phyloP scores from a whole-genome alignment of 2,329 filamentous ascomycete species.

The Lachnellula subtilissima region DNA sequence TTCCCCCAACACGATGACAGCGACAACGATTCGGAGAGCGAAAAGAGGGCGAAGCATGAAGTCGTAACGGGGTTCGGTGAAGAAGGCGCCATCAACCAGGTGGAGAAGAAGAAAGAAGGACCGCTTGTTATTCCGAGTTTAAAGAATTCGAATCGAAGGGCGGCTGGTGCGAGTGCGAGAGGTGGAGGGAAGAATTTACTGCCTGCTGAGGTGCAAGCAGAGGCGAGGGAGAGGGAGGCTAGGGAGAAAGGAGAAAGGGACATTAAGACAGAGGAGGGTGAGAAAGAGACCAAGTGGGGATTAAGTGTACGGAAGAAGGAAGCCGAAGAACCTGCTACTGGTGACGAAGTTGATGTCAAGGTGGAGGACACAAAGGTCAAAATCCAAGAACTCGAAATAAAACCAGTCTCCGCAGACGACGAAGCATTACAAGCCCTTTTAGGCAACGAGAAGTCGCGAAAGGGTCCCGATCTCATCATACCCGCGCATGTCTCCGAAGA shows the following conservation, averaged over 20 bases:
- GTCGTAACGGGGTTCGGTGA: constrained; percentile 47
- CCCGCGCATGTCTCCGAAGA: constrained; percentile 47
- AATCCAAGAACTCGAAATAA: constrained; percentile 25
- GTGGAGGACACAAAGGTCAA: constrained; percentile 13
- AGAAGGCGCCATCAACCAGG: constrained; percentile 38
- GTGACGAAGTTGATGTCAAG: constrained; percentile 17
- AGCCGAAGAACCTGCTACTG: constrained; percentile 24
- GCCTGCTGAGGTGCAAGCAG: constrained; percentile 49
- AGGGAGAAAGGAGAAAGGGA: constrained; percentile 31
- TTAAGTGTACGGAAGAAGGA: constrained; percentile 41
- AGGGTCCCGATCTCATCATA: constrained; percentile 49
- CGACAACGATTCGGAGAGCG: constrained; percentile 52
- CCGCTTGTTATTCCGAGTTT: constrained; percentile 54
- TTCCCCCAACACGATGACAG: constrained; percentile 59
- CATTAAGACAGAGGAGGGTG: constrained; percentile 33
- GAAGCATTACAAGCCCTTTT: constrained; percentile 66
- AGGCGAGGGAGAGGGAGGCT: constrained; percentile 33
- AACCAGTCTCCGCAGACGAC: constrained; percentile 44
- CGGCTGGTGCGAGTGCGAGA: constrained; percentile 37
- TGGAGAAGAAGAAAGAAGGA: constrained; percentile 25
- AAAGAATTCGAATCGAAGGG: constrained; percentile 59
- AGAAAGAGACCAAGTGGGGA: constrained; percentile 40
- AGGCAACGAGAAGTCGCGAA: constrained; percentile 45
- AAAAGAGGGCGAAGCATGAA: constrained; percentile 36
- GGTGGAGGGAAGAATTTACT: constrained; percentile 50